Conservation (phyloP, 2,329 filamentous ascomycete species). For the Calonectria naviculata region DNA sequence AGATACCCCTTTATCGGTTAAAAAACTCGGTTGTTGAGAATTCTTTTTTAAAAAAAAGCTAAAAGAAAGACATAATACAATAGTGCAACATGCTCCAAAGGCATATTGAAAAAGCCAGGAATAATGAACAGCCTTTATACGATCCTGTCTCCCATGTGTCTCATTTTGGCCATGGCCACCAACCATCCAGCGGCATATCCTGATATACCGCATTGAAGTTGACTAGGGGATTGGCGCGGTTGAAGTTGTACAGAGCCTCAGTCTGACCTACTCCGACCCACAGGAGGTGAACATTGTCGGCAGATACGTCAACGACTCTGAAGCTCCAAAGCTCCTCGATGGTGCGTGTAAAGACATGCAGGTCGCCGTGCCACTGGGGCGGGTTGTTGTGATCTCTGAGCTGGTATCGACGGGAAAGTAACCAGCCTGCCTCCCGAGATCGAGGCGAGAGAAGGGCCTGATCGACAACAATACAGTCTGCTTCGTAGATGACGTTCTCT, state of each 20-base stretch:
- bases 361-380: background rate
- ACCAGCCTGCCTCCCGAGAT: background rate
- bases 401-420: background rate
- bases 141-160: background rate
- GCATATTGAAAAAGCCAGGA: too few relatives aligned
- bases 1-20: too few relatives aligned
- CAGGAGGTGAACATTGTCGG: background rate
- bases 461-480: background rate
- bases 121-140: too few relatives aligned
- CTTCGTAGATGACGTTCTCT: background rate
- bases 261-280: background rate
- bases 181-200: background rate
- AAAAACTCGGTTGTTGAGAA: too few relatives aligned
- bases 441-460: background rate
- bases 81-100: too few relatives aligned
- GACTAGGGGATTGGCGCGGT: background rate
- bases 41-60: too few relatives aligned
- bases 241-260: background rate
- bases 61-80: too few relatives aligned
- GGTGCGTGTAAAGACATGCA: background rate
- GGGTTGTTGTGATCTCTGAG: background rate
- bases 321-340: background rate
- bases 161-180: background rate
- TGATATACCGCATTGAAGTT: background rate
- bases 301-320: background rate